These are phyloP conservation scores for Sugiyamaella boreocaroliniensis DNA, from an alignment of 805 yeast genomes.

Conservation along the genomic window DNA sequence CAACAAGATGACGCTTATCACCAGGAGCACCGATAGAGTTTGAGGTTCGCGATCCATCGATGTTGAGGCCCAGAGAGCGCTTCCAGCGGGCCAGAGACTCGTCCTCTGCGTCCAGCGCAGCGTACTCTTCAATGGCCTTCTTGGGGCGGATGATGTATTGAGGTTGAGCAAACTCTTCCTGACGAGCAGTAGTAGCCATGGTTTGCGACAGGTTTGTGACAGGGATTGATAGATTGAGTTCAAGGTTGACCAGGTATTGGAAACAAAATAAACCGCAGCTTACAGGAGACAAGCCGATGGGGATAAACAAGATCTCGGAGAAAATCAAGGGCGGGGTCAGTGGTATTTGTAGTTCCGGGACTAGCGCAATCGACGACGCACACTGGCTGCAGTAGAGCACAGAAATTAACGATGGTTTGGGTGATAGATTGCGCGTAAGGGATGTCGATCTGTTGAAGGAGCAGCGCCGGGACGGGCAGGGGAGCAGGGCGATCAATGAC, in stretches of 20 bases:
- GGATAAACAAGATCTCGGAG: too few species aligned
- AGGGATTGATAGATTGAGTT: neutral
- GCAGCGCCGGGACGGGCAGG: too few species aligned
- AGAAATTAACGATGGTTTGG: too few species aligned
- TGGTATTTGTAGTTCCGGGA: too few species aligned
- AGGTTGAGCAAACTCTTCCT: neutral
- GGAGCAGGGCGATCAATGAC: too few species aligned
- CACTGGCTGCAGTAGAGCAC: too few species aligned
- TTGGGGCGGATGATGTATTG: constrained; percentile 53
- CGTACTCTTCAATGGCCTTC: constrained; percentile 79
- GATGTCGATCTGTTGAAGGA: too few species aligned
- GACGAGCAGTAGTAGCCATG: neutral
- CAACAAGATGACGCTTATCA: constrained; percentile 71
- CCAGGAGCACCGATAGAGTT: constrained; percentile 59
- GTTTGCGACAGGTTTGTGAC: neutral
- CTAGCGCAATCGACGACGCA: too few species aligned
- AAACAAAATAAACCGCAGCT: too few species aligned
- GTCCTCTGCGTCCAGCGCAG: constrained; percentile 78
- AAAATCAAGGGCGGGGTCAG: too few species aligned
- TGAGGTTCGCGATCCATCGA: constrained; percentile 37
- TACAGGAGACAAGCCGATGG: too few species aligned
- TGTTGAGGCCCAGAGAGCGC: constrained; percentile 66
- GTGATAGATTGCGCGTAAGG: too few species aligned
- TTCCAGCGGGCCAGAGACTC: constrained; percentile 91
- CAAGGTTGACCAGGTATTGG: neutral